Percentiles rank a stretch among this genome's conserved stretches.
Evolutionary conservation across 345 rosid species (phyloP).

Genomic region (Sapria himalayana): DNA sequence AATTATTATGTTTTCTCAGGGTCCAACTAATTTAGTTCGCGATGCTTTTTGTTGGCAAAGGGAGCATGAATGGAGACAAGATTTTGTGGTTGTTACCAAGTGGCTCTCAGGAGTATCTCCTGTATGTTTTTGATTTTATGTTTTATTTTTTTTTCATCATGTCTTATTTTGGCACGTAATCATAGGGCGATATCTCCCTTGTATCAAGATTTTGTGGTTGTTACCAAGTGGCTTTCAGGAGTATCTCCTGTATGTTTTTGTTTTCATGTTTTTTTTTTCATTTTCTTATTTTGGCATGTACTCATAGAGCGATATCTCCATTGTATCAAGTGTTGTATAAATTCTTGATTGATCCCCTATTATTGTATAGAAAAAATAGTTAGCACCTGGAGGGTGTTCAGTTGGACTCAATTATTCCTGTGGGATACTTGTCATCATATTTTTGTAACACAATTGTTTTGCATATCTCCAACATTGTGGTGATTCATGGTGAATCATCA

Average conservation of each 20-base stretch:
- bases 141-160: slow-evolving; percentile 4
- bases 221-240: slow-evolving; percentile 87
- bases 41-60: slow-evolving; percentile 96
- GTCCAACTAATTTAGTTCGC: slow-evolving; percentile 53
- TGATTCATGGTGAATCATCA: too few species aligned
- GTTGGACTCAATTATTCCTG: too few species aligned
- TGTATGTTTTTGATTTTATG: slow-evolving; percentile 21
- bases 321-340: too few species aligned
- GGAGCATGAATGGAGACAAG: slow-evolving; percentile 99
- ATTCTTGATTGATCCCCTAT: too few species aligned
- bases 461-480: too few species aligned
- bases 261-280: slow-evolving; percentile 4
- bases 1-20: slow-evolving; percentile 26
- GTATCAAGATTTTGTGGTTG: slow-evolving; percentile 97
- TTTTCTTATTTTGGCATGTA: not conserved
- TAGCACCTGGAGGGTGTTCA: too few species aligned
- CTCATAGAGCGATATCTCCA: too few species aligned
- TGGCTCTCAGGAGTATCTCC: slow-evolving; percentile 92
- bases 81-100: slow-evolving; percentile 88
- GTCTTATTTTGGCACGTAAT: slow-evolving; percentile 45
- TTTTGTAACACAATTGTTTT: too few species aligned
- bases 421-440: too few species aligned
- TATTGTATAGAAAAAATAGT: too few species aligned
- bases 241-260: slow-evolving; percentile 61
- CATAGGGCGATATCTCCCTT: slow-evolving; percentile 96